These are phyloP conservation scores for Centrapalus pauciflorus DNA, from an alignment of 129 eudicot genomes.

Conservation along the genomic window DNA sequence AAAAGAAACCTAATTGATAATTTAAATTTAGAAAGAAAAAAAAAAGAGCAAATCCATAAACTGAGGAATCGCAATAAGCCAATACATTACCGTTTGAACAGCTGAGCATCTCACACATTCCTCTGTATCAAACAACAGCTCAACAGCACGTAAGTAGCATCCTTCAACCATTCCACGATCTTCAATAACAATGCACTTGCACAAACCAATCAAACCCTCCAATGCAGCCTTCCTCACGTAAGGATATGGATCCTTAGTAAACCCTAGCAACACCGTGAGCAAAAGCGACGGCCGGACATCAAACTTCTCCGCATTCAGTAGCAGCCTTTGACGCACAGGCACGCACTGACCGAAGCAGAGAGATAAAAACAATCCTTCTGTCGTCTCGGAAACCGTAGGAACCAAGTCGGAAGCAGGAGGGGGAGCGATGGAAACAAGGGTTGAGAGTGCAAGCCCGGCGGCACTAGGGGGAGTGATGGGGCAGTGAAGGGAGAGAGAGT, in stretches of 20 bases:
- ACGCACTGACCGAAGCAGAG: conserved; percentile 47
- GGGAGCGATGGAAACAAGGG: conserved; percentile 18
- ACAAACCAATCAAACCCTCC: conserved; percentile 54
- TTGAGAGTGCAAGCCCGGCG: conserved; percentile 46
- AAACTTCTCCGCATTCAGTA: conserved; percentile 38
- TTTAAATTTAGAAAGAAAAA: background rate
- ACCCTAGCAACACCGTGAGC: conserved; percentile 64
- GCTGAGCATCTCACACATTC: conserved; percentile 65
- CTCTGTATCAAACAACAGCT: conserved; percentile 56
- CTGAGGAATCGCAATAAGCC: too few species aligned
- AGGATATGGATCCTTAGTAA: conserved; percentile 81
- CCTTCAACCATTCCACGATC: conserved; percentile 46
- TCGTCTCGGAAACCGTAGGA: background rate
- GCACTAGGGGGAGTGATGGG: conserved; percentile 38
- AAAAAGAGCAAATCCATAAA: background rate
- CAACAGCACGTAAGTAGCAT: conserved; percentile 66
- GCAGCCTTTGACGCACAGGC: conserved; percentile 41
- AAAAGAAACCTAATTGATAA: too few species aligned
- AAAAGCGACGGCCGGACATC: conserved; percentile 55
- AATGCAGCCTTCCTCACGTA: conserved; percentile 53
- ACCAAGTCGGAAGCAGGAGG: background rate
- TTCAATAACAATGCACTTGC: conserved; percentile 40
- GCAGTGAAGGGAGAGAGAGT: conserved; percentile 21
- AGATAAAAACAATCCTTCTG: conserved; percentile 40
- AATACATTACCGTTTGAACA: conserved; percentile 51